Conservation (phyloP, 2,329 filamentous ascomycete genomes). For the Fusarium nurragi region DNA sequence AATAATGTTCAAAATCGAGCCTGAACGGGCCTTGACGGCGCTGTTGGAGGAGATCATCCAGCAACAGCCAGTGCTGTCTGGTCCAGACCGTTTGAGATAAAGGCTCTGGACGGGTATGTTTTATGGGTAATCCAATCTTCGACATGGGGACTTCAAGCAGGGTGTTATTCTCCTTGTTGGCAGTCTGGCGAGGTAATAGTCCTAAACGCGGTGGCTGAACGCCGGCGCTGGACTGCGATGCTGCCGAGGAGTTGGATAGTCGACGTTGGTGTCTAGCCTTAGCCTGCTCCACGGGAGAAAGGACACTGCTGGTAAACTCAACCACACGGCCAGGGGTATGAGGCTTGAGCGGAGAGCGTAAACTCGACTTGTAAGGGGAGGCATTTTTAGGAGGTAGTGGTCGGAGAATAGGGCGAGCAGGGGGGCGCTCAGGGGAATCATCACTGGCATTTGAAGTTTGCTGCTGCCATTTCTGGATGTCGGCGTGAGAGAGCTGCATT, state of each 20-base stretch:
- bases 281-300: constrained; percentile 57
- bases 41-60: constrained; percentile 62
- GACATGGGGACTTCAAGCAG: constrained; percentile 42
- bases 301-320: constrained; percentile 63
- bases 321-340: constrained; percentile 68
- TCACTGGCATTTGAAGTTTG: constrained; percentile 52
- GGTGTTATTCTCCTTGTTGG: constrained; percentile 50
- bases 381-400: constrained; percentile 61
- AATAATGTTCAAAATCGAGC: constrained; percentile 41
- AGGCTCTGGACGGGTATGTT: constrained; percentile 25
- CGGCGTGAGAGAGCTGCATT: constrained; percentile 54
- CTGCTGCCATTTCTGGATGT: constrained; percentile 55
- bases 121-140: constrained; percentile 42
- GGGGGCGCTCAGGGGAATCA: constrained; percentile 47
- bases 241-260: constrained; percentile 40
- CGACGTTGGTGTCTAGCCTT: constrained; percentile 46
- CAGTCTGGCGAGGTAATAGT: constrained; percentile 18
- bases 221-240: constrained; percentile 24
- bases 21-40: constrained; percentile 54
- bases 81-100: constrained; percentile 60
- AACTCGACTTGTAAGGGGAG: constrained; percentile 65
- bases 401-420: constrained; percentile 55
- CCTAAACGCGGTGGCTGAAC: constrained; percentile 21
- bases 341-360: constrained; percentile 66
- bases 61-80: constrained; percentile 62